Conservation (phyloP, 305 asterid species). For the Withania somnifera region DNA sequence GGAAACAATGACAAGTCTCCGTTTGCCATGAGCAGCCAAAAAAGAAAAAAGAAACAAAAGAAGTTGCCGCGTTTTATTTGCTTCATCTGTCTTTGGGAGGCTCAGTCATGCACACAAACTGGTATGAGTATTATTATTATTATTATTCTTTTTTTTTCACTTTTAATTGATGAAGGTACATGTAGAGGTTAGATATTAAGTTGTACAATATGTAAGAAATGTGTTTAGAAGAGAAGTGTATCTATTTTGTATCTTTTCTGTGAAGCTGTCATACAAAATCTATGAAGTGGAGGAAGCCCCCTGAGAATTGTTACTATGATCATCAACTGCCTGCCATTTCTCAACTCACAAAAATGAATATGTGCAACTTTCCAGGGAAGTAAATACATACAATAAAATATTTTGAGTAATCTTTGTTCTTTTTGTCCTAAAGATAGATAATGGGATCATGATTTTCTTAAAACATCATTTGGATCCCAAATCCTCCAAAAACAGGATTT, state of each 20-base stretch:
- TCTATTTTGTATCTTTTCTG: not conserved
- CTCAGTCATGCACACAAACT: not conserved
- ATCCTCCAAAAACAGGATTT: too few relatives aligned
- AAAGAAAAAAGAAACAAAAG: not conserved
- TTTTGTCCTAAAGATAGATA: too few relatives aligned
- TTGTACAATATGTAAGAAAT: conserved; percentile 13
- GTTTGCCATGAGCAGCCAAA: not conserved
- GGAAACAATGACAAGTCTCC: conserved; percentile 31
- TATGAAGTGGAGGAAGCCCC: conserved; percentile 11
- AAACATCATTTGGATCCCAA: too few relatives aligned
- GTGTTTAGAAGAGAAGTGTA: conserved; percentile 8
- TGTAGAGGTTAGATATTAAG: conserved; percentile 13
- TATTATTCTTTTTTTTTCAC: conserved; percentile 12
- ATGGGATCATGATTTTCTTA: too few relatives aligned
- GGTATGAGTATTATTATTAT: not conserved
- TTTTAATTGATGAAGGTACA: conserved; percentile 11
- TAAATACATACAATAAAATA: not conserved
- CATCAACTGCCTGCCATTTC: not conserved
- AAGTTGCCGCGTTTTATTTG: too few relatives aligned
- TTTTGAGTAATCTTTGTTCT: too few relatives aligned
- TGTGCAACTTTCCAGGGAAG: too few relatives aligned
- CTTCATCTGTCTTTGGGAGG: not conserved
- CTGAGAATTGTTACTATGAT: not conserved
- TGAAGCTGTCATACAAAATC: conserved; percentile 5
- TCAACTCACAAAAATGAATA: not conserved